These are phyloP conservation scores for Fragaria vesca DNA, from an alignment of 306 rosid genomes.

Conservation along the genomic window DNA sequence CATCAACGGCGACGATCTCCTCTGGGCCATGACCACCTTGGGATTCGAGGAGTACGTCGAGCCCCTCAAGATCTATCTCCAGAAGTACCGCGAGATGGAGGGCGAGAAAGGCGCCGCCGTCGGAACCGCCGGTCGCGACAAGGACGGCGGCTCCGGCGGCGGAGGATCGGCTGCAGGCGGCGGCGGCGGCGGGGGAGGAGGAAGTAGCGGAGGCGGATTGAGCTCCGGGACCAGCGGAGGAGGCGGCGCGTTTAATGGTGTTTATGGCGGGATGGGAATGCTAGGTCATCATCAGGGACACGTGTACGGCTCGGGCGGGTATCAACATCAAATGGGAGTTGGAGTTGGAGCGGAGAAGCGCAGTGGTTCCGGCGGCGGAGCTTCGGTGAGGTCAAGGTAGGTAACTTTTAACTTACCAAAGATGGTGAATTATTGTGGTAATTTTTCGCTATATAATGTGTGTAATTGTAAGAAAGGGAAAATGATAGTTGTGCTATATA, in stretches of 20 bases:
- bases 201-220: constrained; percentile 18
- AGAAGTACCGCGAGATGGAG: constrained; percentile 64
- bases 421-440: not conserved
- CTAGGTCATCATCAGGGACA: constrained; percentile 55
- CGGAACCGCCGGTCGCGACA: constrained; percentile 42
- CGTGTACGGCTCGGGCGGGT: constrained; percentile 49
- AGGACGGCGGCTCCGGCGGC: constrained; percentile 37
- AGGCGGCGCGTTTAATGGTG: constrained; percentile 41
- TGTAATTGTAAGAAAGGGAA: constrained; percentile 22
- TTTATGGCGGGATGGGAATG: constrained; percentile 53
- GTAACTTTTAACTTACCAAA: not conserved
- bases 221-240: constrained; percentile 16
- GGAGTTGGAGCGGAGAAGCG: constrained; percentile 23
- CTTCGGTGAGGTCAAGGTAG: constrained; percentile 39
- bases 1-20: constrained; percentile 62
- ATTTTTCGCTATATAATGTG: not conserved
- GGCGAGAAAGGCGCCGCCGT: constrained; percentile 50
- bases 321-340: constrained; percentile 28
- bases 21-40: constrained; percentile 70
- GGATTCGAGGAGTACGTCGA: constrained; percentile 68
- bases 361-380: constrained; percentile 22
- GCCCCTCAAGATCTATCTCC: constrained; percentile 57
- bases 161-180: constrained; percentile 30
- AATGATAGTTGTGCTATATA: not conserved
- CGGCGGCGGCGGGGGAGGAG: not conserved